Evolutionary conservation across 2,329 filamentous ascomycete species (phyloP).

Genomic region (Colletotrichum simmondsii): DNA sequence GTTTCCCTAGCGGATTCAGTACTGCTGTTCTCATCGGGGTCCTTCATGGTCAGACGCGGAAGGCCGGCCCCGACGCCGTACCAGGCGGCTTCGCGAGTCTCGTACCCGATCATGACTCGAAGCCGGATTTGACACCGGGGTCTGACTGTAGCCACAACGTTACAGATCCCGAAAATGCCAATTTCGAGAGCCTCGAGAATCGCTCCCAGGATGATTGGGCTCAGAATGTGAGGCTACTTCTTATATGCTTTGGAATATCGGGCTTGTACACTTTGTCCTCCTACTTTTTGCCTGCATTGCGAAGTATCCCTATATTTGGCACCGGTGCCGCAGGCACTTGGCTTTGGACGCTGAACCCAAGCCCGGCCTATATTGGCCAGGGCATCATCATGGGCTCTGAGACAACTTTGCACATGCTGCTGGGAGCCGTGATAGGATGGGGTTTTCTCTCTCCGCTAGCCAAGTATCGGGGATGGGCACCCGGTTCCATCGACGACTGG

Average conservation of each 20-base stretch:
- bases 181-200: conserved; percentile 24
- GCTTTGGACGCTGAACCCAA: conserved; percentile 97
- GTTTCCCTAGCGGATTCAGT: conserved; percentile 95
- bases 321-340: conserved; percentile 78
- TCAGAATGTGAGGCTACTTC: conserved; percentile 63
- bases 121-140: background rate
- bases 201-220: conserved; percentile 45
- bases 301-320: conserved; percentile 90
- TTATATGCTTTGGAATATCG: conserved; percentile 68
- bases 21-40: conserved; percentile 94
- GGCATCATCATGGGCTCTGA: conserved; percentile 98
- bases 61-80: conserved; percentile 37
- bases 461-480: conserved; percentile 88
- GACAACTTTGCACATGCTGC: conserved; percentile 94
- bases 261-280: conserved; percentile 81
- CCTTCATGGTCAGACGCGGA: conserved; percentile 73
- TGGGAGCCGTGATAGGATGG: conserved; percentile 92
- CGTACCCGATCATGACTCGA: conserved; percentile 40
- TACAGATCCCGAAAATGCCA: conserved; percentile 9
- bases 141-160: background rate
- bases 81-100: conserved; percentile 56
- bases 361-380: conserved; percentile 96
- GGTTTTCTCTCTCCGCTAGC: conserved; percentile 89
- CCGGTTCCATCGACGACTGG: conserved; percentile 88
- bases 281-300: conserved; percentile 88